A percentile compares a stretch with the other conserved stretches of the same genome.
Conservation (phyloP, 495 filamentous ascomycete genomes). For the Penicillium simplicissimum region DNA sequence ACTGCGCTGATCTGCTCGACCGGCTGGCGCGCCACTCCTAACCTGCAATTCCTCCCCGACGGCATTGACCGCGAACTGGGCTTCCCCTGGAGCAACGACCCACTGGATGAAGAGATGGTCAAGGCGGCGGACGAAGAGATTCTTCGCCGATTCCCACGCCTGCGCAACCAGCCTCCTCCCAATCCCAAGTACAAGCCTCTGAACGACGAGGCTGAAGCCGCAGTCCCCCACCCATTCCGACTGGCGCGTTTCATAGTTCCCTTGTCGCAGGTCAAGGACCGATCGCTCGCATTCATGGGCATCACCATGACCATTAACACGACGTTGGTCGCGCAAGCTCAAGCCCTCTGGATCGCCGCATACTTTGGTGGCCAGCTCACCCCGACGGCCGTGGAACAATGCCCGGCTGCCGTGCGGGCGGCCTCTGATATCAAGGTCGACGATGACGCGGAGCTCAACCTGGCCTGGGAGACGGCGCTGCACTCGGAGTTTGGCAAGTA, state of each 20-base stretch:
- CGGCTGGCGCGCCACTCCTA: constrained; percentile 65
- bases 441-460: constrained; percentile 24
- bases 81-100: constrained; percentile 38
- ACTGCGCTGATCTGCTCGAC: constrained; percentile 71
- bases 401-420: constrained; percentile 23
- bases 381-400: constrained; percentile 27
- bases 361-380: constrained; percentile 54
- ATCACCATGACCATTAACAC: constrained; percentile 63
- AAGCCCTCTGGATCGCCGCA: constrained; percentile 72
- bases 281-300: constrained; percentile 69
- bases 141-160: constrained; percentile 62
- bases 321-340: constrained; percentile 61
- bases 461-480: constrained; percentile 60
- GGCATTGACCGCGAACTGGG: constrained; percentile 41
- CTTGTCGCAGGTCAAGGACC: constrained; percentile 52
- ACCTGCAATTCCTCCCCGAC: constrained; percentile 63
- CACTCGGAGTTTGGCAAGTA: constrained; percentile 68
- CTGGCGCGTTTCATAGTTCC: constrained; percentile 74
- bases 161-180: constrained; percentile 44
- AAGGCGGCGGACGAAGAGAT: constrained; percentile 65
- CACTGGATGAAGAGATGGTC: constrained; percentile 29
- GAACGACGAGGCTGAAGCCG: constrained; percentile 32
- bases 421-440: constrained; percentile 23
- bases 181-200: constrained; percentile 36
- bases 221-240: constrained; percentile 43